Base-by-base conservation (phyloP, 2,329 filamentous ascomycete species). In the Aspergillus felis region DNA sequence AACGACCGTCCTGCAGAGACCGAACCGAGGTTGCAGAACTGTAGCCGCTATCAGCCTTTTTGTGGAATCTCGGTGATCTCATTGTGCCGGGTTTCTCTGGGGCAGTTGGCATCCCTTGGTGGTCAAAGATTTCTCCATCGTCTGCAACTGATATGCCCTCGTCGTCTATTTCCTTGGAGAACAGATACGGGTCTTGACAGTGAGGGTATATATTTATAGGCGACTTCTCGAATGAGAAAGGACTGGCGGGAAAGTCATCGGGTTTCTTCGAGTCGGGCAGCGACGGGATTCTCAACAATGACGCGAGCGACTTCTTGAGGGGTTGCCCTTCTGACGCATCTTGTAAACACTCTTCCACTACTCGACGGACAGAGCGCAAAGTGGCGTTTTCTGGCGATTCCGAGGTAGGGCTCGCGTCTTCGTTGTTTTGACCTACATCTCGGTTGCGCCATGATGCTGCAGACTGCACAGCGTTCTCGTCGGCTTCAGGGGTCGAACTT, bases 31-130 rank as follows among this genome's bases (percentile, higher is more conserved):
- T 66, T 12, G 70, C 69, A 32, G 73, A 75, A 55, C 72, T 75
- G 55, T 76, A 76, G 22, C 74, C 74, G 53, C 73, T 75, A 55
- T 76, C 74, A 12, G 65, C 66, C 53, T 74, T 74, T 54, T 61
- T 67, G 38, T 70, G 63, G 4, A 69, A 66, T 22, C 55, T 63
- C 35, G 64, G 59, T 3, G 57, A 57, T 35, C 61, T 68, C 47
- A 58, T 64, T 28, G 61, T 57, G 29, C 58, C 50, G 38, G 51
- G 51, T 20, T 49, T 25, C 17, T 62, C 60, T 22, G 52, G 38
- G 25, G 57, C 51, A 44, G 32, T 48, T 44, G 66, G 64, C 12
- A 64, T 63, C 8, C 58, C 46, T 4, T 54, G 60, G n/a, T 32
- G 50, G 44, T 27, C 28, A 48, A 49, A 44, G 28, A n/a, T 32